Percentiles rank a stretch among this genome's conserved stretches.
These are phyloP conservation scores for Amylocarpus encephaloides DNA, from an alignment of 2,329 filamentous ascomycete species.

Conservation along the genomic window DNA sequence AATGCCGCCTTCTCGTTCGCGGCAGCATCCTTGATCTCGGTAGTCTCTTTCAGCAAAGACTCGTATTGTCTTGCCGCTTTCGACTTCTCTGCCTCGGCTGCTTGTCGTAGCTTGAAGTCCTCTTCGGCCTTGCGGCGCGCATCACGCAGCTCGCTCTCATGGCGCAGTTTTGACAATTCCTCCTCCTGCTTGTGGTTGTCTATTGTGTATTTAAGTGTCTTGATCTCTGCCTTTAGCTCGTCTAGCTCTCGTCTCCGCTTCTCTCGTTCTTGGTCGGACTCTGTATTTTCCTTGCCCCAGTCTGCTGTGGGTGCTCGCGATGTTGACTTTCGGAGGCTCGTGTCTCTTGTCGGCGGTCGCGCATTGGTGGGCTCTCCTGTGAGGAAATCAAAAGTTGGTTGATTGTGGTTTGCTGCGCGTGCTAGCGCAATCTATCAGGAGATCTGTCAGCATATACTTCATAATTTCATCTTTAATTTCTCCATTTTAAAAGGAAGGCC, in stretches of 20 bases:
- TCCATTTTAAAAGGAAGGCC: slow-evolving; percentile 1
- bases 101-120: slow-evolving; percentile 65
- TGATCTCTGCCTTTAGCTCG: slow-evolving; percentile 82
- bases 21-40: slow-evolving; percentile 43
- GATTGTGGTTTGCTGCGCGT: slow-evolving; percentile 40
- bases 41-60: slow-evolving; percentile 44
- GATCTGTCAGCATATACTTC: not conserved
- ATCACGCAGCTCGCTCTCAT: slow-evolving; percentile 79
- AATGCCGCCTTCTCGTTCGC: slow-evolving; percentile 56
- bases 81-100: slow-evolving; percentile 49
- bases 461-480: no score
- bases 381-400: slow-evolving; percentile 54
- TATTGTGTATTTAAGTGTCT: slow-evolving; percentile 80
- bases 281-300: slow-evolving; percentile 43
- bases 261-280: slow-evolving; percentile 22
- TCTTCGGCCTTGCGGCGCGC: slow-evolving; percentile 75
- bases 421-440: slow-evolving; percentile 37
- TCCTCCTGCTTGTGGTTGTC: slow-evolving; percentile 83
- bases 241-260: slow-evolving; percentile 47
- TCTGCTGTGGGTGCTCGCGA: slow-evolving; percentile 46
- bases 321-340: slow-evolving; percentile 33
- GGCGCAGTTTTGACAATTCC: slow-evolving; percentile 69
- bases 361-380: slow-evolving; percentile 42
- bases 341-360: slow-evolving; percentile 28
- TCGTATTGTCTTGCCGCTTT: slow-evolving; percentile 46